Evolutionary conservation across 2,329 filamentous ascomycete species (phyloP).

Genomic region (Clarireedia hainanense): DNA sequence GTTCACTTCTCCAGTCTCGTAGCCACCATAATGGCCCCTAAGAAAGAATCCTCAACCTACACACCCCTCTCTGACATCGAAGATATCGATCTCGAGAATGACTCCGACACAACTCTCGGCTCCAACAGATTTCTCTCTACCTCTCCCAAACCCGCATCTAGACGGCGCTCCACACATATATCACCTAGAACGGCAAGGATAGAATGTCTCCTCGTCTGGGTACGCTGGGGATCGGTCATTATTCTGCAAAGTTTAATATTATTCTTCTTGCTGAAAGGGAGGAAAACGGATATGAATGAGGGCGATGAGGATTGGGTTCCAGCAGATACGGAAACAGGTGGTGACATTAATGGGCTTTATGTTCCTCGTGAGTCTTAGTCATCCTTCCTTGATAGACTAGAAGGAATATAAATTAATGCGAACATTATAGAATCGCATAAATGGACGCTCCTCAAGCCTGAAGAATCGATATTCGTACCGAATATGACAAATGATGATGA

Average conservation of each 20-base stretch:
- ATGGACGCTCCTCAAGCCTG: slow-evolving; percentile 26
- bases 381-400: background rate
- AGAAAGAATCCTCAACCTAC: background rate
- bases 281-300: slow-evolving; percentile 6
- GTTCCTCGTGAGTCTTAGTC: slow-evolving; percentile 22
- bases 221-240: slow-evolving; percentile 24
- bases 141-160: too few species aligned
- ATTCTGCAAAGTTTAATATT: slow-evolving; percentile 26
- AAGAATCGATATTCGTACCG: slow-evolving; percentile 25
- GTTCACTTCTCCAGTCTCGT: background rate
- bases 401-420: background rate
- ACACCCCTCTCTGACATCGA: slow-evolving; percentile 5
- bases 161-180: too few species aligned
- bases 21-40: background rate
- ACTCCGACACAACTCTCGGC: slow-evolving; percentile 24
- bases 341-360: slow-evolving; percentile 29
- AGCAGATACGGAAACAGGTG: slow-evolving; percentile 26
- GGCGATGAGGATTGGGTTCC: slow-evolving; percentile 10
- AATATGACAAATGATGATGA: slow-evolving; percentile 28
- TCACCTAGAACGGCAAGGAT: too few species aligned
- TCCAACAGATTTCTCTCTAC: background rate
- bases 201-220: slow-evolving; percentile 19
- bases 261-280: slow-evolving; percentile 13
- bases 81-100: slow-evolving; percentile 16
- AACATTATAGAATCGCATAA: slow-evolving; percentile 18